Base-by-base conservation (phyloP, 129 eudicot species). In the Artemisia tridentata region DNA sequence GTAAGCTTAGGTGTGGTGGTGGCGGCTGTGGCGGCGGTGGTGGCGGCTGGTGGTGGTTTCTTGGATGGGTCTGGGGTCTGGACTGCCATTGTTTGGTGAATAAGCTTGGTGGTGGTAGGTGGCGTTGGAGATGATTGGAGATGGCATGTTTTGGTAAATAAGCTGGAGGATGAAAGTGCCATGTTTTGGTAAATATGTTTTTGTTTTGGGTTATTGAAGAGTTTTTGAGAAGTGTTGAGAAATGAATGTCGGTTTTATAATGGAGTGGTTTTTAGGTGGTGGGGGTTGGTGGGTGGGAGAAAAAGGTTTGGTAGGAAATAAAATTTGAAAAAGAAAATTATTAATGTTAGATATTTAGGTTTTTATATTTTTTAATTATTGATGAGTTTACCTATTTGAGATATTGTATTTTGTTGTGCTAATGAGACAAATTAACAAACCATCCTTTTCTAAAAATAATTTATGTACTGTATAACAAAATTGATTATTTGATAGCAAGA, bases 61-160 rank as follows among this genome's bases (percentile, higher is more conserved):
- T 80, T 79, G 13, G 79, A 68, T 14, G 85, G 80, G 71, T 88
- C 92, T 1, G 89, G 71, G n/a, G 96, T 78, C 41, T 88, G 91
- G 74, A 88, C 91, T 82, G 96, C 96, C 31, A 72, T 84, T 75
- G 86, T 88, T 29, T 84, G 84, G 18, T 81, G n/a, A n/a, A n/a
- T n/a, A 69, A 75, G 60, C n/a, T 71, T 1, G 69, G 76, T 54
- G 71, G 85, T 59, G 80, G 79, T 48, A 79, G 82, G 16, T 12
- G 77, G 79, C n/a, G n/a, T n/a, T n/a, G n/a, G n/a, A n/a, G n/a
- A n/a, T 53, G 83, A 78, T 60, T 72, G 75, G 23, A 54, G 21
- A 41, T 60, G 80, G 65, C 73, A 49, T 46, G 82, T 54, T 56
- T 61, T 87, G 81, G 81, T 79, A 77, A 81, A 78, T 49, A 85